Evolutionary conservation across 208 protist species (phyloP), one percentile per base, ranked within the genome.

Genomic region (Trypanosoma rangeli): DNA sequence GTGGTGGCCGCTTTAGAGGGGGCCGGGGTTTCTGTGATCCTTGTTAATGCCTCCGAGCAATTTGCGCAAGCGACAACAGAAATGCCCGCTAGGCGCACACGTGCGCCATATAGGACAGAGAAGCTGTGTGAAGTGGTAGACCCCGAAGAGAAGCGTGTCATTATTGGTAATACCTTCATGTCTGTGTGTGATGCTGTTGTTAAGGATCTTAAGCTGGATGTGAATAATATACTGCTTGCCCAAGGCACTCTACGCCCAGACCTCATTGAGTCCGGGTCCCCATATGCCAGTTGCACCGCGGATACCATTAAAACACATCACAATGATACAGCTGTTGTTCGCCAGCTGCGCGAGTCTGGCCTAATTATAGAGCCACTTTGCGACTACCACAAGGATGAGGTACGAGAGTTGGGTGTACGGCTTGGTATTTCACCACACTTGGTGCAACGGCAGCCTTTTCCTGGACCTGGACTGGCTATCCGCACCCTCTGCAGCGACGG

Each of bases 101-200:
- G 83, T 64, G 5, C 73, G 28, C 33, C 83, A 80, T 87, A 85
- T 65, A n/a, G 80, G 82, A 84, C 92, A 73, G 83, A 78, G 35
- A 74, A 82, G 79, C 73, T 87, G 33, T 90, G 74, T 61, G 78
- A 86, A 55, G 82, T 79, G 12, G 78, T 62, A 29, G 85, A 87
- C 28, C 86, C 96, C 15, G 97, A 99, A 79, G 81, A 96, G 54
- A 99, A 99, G 85, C 90, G 98, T 52, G 98, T 95, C 66, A 99
- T 99, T 53, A 99, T 99, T 79, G 98, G 98, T 52, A 96, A 99
- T 84, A 98, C 94, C 7, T 99, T 99, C 84, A 99, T 99, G 95
- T 70, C 78, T 29, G 84, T 95, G 31, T 93, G 90, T 63, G 84
- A 97, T 69, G 37, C 68, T 20, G 82, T 88, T 4, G 82, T 92